Conservation (phyloP, 371 early-diverging fungal species). For the Lichtheimia corymbifera region DNA sequence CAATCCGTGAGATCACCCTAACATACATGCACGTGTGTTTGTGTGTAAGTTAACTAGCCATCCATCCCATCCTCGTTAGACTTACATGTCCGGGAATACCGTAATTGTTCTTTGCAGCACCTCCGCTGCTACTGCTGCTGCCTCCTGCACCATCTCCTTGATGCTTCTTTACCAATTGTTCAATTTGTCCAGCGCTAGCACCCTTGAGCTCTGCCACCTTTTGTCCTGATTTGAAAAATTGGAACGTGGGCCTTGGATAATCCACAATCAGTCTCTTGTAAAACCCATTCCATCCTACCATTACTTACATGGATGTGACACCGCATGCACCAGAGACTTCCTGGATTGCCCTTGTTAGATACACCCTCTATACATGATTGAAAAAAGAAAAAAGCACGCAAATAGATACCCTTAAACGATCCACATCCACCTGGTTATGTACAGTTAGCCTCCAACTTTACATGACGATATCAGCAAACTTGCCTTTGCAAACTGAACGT, state of each 20-base stretch:
- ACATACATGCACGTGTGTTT: too few relatives aligned
- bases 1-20: conserved; percentile 70
- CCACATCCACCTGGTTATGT: conserved; percentile 56
- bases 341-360: neutral
- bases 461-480: too few relatives aligned
- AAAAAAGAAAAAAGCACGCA: neutral
- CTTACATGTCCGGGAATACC: conserved; percentile 62
- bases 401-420: conserved; percentile 38
- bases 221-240: conserved; percentile 65
- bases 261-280: too few relatives aligned
- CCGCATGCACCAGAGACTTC: conserved; percentile 35
- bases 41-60: neutral
- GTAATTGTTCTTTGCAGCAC: conserved; percentile 33
- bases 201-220: conserved; percentile 73
- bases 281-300: neutral
- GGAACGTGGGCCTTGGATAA: conserved; percentile 56
- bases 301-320: conserved; percentile 23
- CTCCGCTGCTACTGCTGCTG: conserved; percentile 17
- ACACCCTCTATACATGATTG: too few relatives aligned
- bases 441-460: neutral
- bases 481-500: conserved; percentile 64
- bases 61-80: neutral
- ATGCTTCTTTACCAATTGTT: conserved; percentile 56
- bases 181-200: conserved; percentile 60
- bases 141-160: conserved; percentile 23